A percentile compares a stretch with the other conserved stretches of the same genome.
Evolutionary conservation across 2,329 filamentous ascomycete genomes (phyloP).

Genomic region (Scedosporium minutisporum): DNA sequence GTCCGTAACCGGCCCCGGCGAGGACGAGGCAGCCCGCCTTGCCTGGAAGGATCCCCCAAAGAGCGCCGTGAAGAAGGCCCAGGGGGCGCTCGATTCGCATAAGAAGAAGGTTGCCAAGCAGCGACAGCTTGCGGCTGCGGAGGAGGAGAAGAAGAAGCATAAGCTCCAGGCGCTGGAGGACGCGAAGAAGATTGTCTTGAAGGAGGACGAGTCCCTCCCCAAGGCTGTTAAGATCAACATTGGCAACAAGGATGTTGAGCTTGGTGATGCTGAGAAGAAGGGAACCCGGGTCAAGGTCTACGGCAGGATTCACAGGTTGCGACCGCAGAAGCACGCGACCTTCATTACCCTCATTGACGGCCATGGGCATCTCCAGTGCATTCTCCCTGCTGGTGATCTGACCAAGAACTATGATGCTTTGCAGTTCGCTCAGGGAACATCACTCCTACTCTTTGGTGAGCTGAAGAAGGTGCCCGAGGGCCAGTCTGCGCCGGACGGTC

Average conservation of each 20-base stretch:
- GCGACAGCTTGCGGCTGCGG: slow-evolving; percentile 59
- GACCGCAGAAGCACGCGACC: slow-evolving; percentile 72
- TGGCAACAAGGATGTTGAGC: slow-evolving; percentile 54
- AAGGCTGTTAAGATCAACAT: slow-evolving; percentile 68
- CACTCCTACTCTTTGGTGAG: slow-evolving; percentile 74
- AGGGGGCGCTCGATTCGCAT: slow-evolving; percentile 61
- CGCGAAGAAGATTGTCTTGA: slow-evolving; percentile 63
- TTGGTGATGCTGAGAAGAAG: slow-evolving; percentile 47
- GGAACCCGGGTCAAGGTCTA: slow-evolving; percentile 71
- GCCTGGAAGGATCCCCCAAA: slow-evolving; percentile 78
- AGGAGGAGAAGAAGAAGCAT: slow-evolving; percentile 64
- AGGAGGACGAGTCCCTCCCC: slow-evolving; percentile 63
- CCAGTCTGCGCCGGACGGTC: slow-evolving; percentile 69
- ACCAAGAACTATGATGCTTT: slow-evolving; percentile 88
- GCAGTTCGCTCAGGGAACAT: slow-evolving; percentile 78
- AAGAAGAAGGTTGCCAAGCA: slow-evolving; percentile 81
- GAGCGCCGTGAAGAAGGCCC: slow-evolving; percentile 76
- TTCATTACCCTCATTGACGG: slow-evolving; percentile 84
- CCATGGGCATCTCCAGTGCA: slow-evolving; percentile 69
- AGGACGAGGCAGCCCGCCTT: slow-evolving; percentile 53
- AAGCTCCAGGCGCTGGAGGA: slow-evolving; percentile 60
- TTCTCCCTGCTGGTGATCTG: slow-evolving; percentile 66
- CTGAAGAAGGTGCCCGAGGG: slow-evolving; percentile 72
- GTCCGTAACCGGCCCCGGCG: slow-evolving; percentile 51
- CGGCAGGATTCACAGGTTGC: slow-evolving; percentile 73